Base-by-base conservation (phyloP, 2,329 filamentous ascomycete genomes). In the Stachybotrys chlorohalonatus region DNA sequence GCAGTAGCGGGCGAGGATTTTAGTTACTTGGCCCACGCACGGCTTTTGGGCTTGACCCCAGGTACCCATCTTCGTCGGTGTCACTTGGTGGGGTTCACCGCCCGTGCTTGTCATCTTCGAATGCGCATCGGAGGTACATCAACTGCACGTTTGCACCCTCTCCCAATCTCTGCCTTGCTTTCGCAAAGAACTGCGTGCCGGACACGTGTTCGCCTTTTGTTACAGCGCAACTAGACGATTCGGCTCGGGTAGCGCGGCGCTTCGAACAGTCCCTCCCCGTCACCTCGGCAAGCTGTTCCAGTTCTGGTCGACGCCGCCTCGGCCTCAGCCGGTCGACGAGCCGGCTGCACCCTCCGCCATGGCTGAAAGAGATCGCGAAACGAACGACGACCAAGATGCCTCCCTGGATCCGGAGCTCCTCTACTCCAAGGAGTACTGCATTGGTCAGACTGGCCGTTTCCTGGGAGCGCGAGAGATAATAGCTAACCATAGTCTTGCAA, bases 381-480 rank as follows among this genome's bases (percentile, higher is more conserved):
- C 74, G 51, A 73, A 77, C 46, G 72, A 74, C 49, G 61, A 63
- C 59, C 76, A 80, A 58, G 81, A 81, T 66, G 75, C 77, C 42
- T 47, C 46, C 9, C 80, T 73, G 45, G 93, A 97, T 73, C 94
- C 94, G 4, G 91, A 95, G 74, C 83, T 86, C 58, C 80, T 97
- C 53, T 99, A 96, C 72, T 95, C 90, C 58, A 96, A 95, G 74
- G 89, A 94, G 72, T 90, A 85, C 68, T 92, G 88, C 75, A 93
- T 94, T 72, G 88, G 87, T 90, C 72, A 63, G 82, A 66, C 54
- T 52, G 36, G 36, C 45, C 49, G 52, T 53, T 51, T 32, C 31
- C 45, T 49, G 15, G 39, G 11, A 53, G 53, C 52, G 49, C 3
- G 3, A 13, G 36, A 13, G 13, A 42, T 42, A 9, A 9, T 5